Evolutionary conservation across 1,139 yeast species (phyloP), one percentile per base, ranked within the genome.

Genomic region (Wickerhamiella pararugosa): DNA sequence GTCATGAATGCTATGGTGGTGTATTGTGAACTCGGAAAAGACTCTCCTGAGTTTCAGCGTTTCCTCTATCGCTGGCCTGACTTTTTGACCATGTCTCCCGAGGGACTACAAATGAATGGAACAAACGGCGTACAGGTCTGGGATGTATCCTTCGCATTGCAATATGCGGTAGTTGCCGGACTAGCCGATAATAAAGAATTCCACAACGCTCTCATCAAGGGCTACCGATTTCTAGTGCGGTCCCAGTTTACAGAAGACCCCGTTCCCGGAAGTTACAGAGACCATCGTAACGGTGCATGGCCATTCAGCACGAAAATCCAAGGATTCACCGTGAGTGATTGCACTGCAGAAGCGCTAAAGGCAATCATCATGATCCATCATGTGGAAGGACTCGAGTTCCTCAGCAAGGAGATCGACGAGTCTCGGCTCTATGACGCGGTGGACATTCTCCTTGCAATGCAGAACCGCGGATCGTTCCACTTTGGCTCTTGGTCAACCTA

Each of bases 111-210:
- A 4, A 80, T 83, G 44, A 83, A 82, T 82, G 99, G 99, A 7
- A 92, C 99, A 0, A 92, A 92, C 60, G 99, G 99, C 28, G 86
- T 84, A 0, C 99, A 92, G 60, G 87, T 81, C 1, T 92, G 99
- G 98, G 99, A 92, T 60, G 79, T 79, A 21, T 87, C 96, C 0
- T 90, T 92, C 61, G 79, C 82, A 52, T 67, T 90, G 29, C 98
- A 92, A 56, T 84, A 84, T 54, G 71, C 76, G 49, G 77, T 83
- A 46, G 66, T 73, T 56, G 82, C 94, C 0, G 95, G 94, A 0
- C 61, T 90, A 29, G 90, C 82, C 2, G 79, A 77, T 33, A 55
- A 69, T 34, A 79, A 82, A 0, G 75, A 77, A 56, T 84, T 73
- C 57, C 74, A 72, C 43, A 73, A 73, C 3, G 66, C 76, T 52